Evolutionary conservation across 768 basidiomycete genomes (phyloP), one percentile per base, ranked within the genome.

Genomic region (Gelatoporia subvermispora): DNA sequence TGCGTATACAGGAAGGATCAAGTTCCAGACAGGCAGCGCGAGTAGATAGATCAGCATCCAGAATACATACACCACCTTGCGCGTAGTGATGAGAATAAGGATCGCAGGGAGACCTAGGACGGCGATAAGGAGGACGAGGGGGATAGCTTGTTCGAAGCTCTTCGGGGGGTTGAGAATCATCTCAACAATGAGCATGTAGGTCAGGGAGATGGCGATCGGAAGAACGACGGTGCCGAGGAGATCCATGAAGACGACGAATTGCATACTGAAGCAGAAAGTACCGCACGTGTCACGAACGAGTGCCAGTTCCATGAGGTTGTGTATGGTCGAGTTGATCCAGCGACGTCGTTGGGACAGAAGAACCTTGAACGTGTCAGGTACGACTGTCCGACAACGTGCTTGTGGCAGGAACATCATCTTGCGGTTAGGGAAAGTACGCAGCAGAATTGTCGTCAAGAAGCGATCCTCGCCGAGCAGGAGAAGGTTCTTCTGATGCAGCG

Each of bases 381-480:
- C 96, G 60, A 99, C 81, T 21, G 96, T 99, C 51, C 93, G 76
- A 64, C 96, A 99, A 56, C 81, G 78, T 11, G 96, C 96, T 68
- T 98, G 93, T 0, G 95, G 95, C 48, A 96, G 76, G 70, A 98
- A 99, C 85, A 97, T 93, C 91, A 98, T 99, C 72, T 99, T 99
- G 53, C 96, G 80, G 62, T 95, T 93, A 15, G 96, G 96, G 75
- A 99, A 99, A 2, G 95, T 93, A 28, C 96, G 85, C 20, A 99
- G 74, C 58, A 99, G 85, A 61, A 93, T 88, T 10, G 96, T 99
- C 16, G 96, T 96, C 38, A 99, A 70, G 76, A 99, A 99, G 37
- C 96, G 93, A 80, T 99, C 96, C 73, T 99, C 96, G 54, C 96
- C 96, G 22, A 99, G 81, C 15, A 98, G 76, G 2, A 98, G 76